A percentile compares a stretch with the other conserved stretches of the same genome.
phyloP scores from a whole-genome alignment of 768 basidiomycete genomes.

The Boletus rubroflammeus region DNA sequence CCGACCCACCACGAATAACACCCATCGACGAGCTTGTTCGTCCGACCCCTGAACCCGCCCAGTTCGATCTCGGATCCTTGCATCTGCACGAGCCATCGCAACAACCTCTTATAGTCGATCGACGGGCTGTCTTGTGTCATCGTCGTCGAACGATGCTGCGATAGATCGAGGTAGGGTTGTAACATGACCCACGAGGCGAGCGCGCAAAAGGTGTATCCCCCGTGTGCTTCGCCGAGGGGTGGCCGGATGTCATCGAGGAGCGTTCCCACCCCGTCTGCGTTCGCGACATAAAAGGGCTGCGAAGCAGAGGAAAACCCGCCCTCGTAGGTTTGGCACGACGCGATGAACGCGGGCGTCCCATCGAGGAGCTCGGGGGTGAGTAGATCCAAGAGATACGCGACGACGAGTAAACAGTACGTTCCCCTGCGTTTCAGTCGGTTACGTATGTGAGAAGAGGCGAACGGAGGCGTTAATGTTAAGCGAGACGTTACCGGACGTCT shows the following conservation, averaged over 20 bases:
- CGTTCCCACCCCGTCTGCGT: slow-evolving; percentile 11
- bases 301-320: slow-evolving; percentile 88
- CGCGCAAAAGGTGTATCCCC: slow-evolving; percentile 95
- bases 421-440: slow-evolving; percentile 48
- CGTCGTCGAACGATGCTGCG: background rate
- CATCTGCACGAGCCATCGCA: slow-evolving; percentile 83
- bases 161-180: slow-evolving; percentile 45
- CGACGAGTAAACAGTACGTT: slow-evolving; percentile 85
- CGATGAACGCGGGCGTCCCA: slow-evolving; percentile 75
- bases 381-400: slow-evolving; percentile 78
- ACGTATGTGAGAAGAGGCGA: background rate
- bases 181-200: slow-evolving; percentile 82
- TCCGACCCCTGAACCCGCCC: slow-evolving; percentile 89
- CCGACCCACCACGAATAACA: slow-evolving; percentile 99
- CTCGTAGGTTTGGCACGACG: slow-evolving; percentile 94
- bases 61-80: slow-evolving; percentile 81
- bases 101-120: slow-evolving; percentile 57
- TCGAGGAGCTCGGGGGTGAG: slow-evolving; percentile 83
- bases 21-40: slow-evolving; percentile 98
- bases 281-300: slow-evolving; percentile 54
- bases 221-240: slow-evolving; percentile 92
- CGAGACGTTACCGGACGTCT: slow-evolving; percentile 72
- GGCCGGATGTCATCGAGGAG: slow-evolving; percentile 53
- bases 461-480: too few relatives aligned
- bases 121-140: slow-evolving; percentile 17